phyloP scores from a whole-genome alignment of 73 alveolate genomes.

The Stentor roeselii region DNA sequence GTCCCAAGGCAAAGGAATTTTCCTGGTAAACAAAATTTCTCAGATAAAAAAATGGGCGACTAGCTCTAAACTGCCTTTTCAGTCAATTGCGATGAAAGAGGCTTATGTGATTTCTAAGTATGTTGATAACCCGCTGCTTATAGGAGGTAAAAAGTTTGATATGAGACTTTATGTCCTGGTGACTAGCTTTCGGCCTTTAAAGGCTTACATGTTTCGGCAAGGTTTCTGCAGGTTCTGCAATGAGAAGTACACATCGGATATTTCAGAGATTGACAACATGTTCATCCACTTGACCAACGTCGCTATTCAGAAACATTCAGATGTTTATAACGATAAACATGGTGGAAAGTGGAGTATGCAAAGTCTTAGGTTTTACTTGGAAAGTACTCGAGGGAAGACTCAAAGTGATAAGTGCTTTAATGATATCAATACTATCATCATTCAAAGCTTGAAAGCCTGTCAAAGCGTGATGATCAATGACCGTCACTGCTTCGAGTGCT shows the following conservation, averaged over 20 bases:
- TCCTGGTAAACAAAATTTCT: conserved; percentile 88
- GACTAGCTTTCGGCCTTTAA: conserved; percentile 87
- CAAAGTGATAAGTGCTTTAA: conserved; percentile 86
- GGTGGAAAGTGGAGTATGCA: conserved; percentile 87
- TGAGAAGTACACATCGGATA: conserved; percentile 92
- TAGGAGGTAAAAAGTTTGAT: conserved; percentile 98
- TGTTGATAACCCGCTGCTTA: conserved; percentile 86
- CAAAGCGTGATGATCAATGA: conserved; percentile 95
- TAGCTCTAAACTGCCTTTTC: conserved; percentile 65
- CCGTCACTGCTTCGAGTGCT: conserved; percentile 98
- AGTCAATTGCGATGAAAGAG: conserved; percentile 78
- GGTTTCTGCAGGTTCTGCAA: conserved; percentile 89
- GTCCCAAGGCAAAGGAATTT: conserved; percentile 98
- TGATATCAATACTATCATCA: conserved; percentile 83
- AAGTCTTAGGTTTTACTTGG: conserved; percentile 72
- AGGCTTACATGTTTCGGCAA: conserved; percentile 69
- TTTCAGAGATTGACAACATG: conserved; percentile 91
- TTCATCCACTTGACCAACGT: conserved; percentile 93
- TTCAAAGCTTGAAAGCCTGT: conserved; percentile 62
- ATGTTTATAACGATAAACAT: conserved; percentile 86
- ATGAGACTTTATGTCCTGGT: conserved; percentile 74
- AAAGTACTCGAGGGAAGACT: conserved; percentile 77
- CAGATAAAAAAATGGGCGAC: conserved; percentile 57
- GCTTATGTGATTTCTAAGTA: conserved; percentile 91
- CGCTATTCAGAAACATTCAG: conserved; percentile 93